phyloP scores from a whole-genome alignment of 2,329 filamentous ascomycete genomes.

The Colletotrichum magnum region DNA sequence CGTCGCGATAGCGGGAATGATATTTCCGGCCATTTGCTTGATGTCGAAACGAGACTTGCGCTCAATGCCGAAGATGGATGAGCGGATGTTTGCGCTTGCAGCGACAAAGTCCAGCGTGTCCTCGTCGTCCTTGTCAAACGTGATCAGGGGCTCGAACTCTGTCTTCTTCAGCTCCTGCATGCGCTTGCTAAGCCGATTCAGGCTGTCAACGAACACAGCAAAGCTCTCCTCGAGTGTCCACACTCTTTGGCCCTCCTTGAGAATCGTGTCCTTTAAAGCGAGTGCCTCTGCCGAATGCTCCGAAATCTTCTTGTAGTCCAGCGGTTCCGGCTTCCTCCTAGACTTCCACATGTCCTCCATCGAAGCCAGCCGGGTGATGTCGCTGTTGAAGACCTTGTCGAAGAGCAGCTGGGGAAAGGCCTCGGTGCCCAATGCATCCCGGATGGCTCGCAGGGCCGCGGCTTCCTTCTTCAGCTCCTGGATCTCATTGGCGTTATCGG shows the following conservation, averaged over 20 bases:
- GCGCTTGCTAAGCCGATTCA: conserved; percentile 82
- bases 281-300: conserved; percentile 64
- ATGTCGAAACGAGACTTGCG: conserved; percentile 93
- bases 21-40: conserved; percentile 99
- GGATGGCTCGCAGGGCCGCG: conserved; percentile 85
- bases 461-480: conserved; percentile 89
- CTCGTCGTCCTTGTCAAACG: conserved; percentile 96
- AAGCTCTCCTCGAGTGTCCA: conserved; percentile 92
- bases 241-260: conserved; percentile 78
- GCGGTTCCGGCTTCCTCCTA: conserved; percentile 78
- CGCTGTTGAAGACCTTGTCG: conserved; percentile 90
- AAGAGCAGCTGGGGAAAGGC: conserved; percentile 87
- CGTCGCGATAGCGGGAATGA: conserved; percentile 97
- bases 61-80: conserved; percentile 90
- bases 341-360: conserved; percentile 99
- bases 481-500: conserved; percentile 89
- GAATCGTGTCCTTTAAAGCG: conserved; percentile 66
- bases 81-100: conserved; percentile 90
- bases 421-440: conserved; percentile 82
- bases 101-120: conserved; percentile 97
- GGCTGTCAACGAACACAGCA: conserved; percentile 86
- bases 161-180: conserved; percentile 73
- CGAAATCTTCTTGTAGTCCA: conserved; percentile 77
- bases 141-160: conserved; percentile 74
- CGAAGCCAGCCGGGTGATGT: conserved; percentile 84